Base-by-base conservation (phyloP, 2,329 filamentous ascomycete genomes). In the Ophiostoma ulmi region DNA sequence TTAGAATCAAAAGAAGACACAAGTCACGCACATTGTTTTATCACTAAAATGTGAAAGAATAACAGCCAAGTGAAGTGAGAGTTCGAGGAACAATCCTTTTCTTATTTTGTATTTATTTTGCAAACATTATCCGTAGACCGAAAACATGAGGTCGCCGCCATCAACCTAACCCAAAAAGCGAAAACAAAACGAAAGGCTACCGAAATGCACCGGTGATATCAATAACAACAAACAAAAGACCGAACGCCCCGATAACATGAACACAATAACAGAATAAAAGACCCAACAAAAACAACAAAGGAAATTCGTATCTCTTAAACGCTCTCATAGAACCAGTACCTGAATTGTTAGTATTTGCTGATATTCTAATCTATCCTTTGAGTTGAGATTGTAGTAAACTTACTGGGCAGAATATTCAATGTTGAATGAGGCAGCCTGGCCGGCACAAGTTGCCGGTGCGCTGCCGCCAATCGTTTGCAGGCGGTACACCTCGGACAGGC, bases 321-420 rank as follows among this genome's bases (percentile, higher is more conserved):
- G 69, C 70, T 73, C 72, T 74, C 76, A 44, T 74, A 78, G 74
- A 81, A 82, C 80, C 80, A 82, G 73, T 82, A 81, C 71, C 80
- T 81, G 67, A 14, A 5, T 8, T 64, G 68, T 71, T 68, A 70
- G 64, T 4, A 10, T 26, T 11, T 26, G 52, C 3, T 58, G 8
- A n/a, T 4, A 48, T 17, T 20, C 13, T 26, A 1, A 35, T 7
- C 17, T 35, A 14, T 31, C 14, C 11, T 6, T 20, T 17, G 26
- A 3, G 52, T 11, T 26, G 5, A 10, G 52, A 22, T 20, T 11
- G 11, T 6, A 63, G 13, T 5, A 7, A 41, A 90, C 90, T 86
- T 92, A 97, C 85, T 94, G 87, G 61, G 94, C 89, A 41, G 91
- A 85, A 80, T 98, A 97, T 77, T 94, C 84, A 17, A 97, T 87